A percentile compares a stretch with the other conserved stretches of the same genome.
phyloP scores from a whole-genome alignment of 495 filamentous ascomycete species.

The Penicillium daleae region DNA sequence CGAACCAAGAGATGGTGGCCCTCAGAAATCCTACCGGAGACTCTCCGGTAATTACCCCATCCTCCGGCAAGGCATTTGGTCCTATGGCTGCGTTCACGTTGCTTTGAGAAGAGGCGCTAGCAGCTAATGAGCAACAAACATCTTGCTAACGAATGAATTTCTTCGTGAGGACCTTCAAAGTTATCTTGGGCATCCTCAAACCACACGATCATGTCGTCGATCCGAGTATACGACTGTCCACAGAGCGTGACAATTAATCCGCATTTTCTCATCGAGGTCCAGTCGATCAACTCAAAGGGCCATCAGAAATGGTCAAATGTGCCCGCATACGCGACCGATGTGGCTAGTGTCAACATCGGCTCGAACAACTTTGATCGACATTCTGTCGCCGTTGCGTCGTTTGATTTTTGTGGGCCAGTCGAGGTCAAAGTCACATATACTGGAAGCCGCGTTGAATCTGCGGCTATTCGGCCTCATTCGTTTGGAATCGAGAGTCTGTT shows the following conservation, averaged over 20 bases:
- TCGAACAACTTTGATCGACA: slow-evolving; percentile 7
- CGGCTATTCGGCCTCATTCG: slow-evolving; percentile 22
- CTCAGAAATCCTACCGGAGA: background rate
- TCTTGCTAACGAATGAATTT: background rate
- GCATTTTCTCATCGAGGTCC: background rate
- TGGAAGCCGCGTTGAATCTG: slow-evolving; percentile 9
- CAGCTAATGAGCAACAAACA: background rate
- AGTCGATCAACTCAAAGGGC: background rate
- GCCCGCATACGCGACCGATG: slow-evolving; percentile 5
- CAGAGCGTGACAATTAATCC: background rate
- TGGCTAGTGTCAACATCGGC: slow-evolving; percentile 15
- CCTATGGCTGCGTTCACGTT: background rate
- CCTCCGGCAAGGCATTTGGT: background rate
- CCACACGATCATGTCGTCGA: background rate
- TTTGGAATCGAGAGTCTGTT: slow-evolving; percentile 11
- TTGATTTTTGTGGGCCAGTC: slow-evolving; percentile 25
- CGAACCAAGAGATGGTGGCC: too few relatives aligned
- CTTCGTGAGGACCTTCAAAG: background rate
- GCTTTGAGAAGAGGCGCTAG: background rate
- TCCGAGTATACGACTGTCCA: background rate
- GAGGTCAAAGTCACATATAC: slow-evolving; percentile 21
- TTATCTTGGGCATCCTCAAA: too few relatives aligned
- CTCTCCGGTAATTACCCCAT: background rate
- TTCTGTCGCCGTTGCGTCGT: slow-evolving; percentile 17
- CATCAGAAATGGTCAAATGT: background rate